Evolutionary conservation across 2,329 filamentous ascomycete species (phyloP), one percentile per base, ranked within the genome.

Genomic region (Coniochaeta hoffmannii): DNA sequence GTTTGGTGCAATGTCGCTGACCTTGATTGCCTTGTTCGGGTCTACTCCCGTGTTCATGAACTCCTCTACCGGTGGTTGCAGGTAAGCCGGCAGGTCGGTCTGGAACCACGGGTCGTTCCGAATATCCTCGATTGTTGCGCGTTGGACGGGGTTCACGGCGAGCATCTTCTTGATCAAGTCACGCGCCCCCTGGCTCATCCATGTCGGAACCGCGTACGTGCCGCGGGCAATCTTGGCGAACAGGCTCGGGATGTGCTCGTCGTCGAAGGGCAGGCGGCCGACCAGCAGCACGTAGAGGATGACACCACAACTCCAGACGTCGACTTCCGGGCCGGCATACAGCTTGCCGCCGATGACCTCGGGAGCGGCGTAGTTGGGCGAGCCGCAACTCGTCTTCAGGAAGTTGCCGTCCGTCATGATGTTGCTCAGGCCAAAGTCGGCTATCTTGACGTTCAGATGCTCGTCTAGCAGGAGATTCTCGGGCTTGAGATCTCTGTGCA

Each of bases 351-450:
- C 94, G 66, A 99, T 97, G 58, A 99, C 94, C 71, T 99, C 94
- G 7, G 94, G 94, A 1, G 94, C 94, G 12, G 94, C 94, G 71
- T 99, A 99, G 72, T 99, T 99, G 41, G 94, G 94, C 68, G 93
- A 97, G 54, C 94, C 94, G 66, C 94, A 99, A 69, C 92, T 97
- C 1, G 94, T 99, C 76, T 97, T 97, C 65, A 99, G 82, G 69
- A 99, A 99, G 70, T 99, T 99, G 26, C 94, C 94, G 69, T 99
- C 94, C 0, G 94, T 97, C 94, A 99, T 99, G 74, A 99, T 99
- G 69, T 99, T 99, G 76, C 93, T 97, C 56, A 99, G 79, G 56
- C 94, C 94, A 64, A 99, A 99, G 73, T 99, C 94, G 65, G 94
- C 94, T 74, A 99, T 99, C 77, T 99, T 99, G 73, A 99, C 93